Percentiles rank a stretch among this genome's conserved stretches.
Conservation (phyloP, 345 rosid species). For the Geranium brycei region DNA sequence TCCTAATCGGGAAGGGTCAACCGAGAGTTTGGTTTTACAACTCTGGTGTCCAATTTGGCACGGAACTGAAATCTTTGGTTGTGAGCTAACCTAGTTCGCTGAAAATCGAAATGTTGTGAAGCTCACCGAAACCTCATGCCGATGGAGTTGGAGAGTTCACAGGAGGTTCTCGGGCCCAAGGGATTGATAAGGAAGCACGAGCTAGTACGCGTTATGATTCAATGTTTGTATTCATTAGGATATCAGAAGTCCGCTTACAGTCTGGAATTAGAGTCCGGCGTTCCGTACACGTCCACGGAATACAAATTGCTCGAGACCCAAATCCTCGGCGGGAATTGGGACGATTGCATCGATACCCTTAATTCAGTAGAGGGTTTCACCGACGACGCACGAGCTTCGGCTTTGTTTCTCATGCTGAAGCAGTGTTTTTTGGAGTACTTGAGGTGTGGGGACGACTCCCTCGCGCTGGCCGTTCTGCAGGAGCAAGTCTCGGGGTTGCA, state of each 20-base stretch:
- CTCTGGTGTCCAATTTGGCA: no score
- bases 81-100: no score
- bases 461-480: slow-evolving; percentile 44
- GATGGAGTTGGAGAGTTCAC: slow-evolving; percentile 37
- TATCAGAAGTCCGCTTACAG: slow-evolving; percentile 52
- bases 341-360: slow-evolving; percentile 36
- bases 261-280: slow-evolving; percentile 54
- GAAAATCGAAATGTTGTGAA: no score
- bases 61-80: no score
- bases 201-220: slow-evolving; percentile 52
- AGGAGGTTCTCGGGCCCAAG: slow-evolving; percentile 34
- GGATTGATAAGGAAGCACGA: slow-evolving; percentile 55
- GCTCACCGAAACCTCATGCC: no score
- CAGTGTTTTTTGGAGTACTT: slow-evolving; percentile 56
- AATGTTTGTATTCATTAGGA: slow-evolving; percentile 63
- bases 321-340: slow-evolving; percentile 57
- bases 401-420: slow-evolving; percentile 52
- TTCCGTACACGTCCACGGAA: slow-evolving; percentile 33
- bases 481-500: slow-evolving; percentile 37
- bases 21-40: no score
- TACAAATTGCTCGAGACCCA: slow-evolving; percentile 45
- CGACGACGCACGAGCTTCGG: slow-evolving; percentile 38
- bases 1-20: no score
- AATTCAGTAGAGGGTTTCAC: slow-evolving; percentile 23
- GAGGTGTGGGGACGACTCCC: slow-evolving; percentile 40